Conservation (phyloP, 768 basidiomycete genomes). For the Lentinus tigrinus region DNA sequence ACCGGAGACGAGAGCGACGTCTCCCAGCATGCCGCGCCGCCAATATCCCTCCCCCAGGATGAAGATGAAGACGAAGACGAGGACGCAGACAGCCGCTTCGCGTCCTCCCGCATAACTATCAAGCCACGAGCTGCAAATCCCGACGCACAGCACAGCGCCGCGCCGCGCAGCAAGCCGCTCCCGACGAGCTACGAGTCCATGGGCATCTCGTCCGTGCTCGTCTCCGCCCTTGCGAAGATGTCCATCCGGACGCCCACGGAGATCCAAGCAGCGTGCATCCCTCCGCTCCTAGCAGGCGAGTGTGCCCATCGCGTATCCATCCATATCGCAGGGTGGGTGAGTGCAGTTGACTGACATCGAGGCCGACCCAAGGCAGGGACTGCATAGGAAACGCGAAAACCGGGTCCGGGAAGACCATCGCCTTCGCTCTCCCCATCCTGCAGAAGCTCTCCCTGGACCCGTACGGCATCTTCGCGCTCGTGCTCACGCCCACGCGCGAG, state of each 20-base stretch:
- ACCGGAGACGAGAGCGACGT: constrained; percentile 8
- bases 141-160: background rate
- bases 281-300: constrained; percentile 77
- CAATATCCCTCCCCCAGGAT: background rate
- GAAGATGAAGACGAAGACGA: constrained; percentile 7
- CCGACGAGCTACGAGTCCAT: constrained; percentile 51
- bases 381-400: constrained; percentile 98
- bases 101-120: constrained; percentile 24
- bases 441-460: constrained; percentile 87
- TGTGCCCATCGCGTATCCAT: background rate
- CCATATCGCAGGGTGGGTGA: too few relatives aligned
- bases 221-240: constrained; percentile 70
- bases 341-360: constrained; percentile 22
- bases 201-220: constrained; percentile 59
- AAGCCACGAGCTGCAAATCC: constrained; percentile 14
- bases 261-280: constrained; percentile 89
- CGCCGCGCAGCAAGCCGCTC: background rate
- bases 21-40: background rate
- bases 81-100: constrained; percentile 16
- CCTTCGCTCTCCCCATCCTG: constrained; percentile 93
- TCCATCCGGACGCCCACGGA: constrained; percentile 84
- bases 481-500: constrained; percentile 94
- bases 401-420: constrained; percentile 96
- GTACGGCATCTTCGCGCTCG: constrained; percentile 90
- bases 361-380: constrained; percentile 66